Percentiles rank a stretch among this genome's conserved stretches.
Conservation (phyloP, 1,284 basidiomycete genomes). For the Porogramme epimiltina region DNA sequence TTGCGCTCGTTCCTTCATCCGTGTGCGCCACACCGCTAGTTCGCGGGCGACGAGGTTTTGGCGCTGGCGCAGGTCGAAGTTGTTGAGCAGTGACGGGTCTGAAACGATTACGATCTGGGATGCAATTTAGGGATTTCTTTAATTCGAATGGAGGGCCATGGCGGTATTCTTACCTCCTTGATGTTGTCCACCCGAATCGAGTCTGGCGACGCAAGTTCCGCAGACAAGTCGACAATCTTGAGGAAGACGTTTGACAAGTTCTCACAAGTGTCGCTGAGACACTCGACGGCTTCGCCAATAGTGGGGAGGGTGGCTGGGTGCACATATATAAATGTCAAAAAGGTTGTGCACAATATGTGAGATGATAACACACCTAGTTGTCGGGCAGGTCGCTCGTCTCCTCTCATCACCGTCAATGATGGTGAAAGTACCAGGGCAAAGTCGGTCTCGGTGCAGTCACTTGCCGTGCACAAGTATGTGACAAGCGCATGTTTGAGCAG, state of each 20-base stretch:
- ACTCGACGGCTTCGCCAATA: slow-evolving; percentile 73
- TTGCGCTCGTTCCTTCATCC: slow-evolving; percentile 49
- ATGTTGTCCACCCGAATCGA: slow-evolving; percentile 73
- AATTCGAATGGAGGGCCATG: too few relatives aligned
- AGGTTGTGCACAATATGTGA: background rate
- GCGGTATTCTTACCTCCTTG: slow-evolving; percentile 52
- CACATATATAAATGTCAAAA: too few relatives aligned
- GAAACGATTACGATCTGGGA: slow-evolving; percentile 57
- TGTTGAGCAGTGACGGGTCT: slow-evolving; percentile 56
- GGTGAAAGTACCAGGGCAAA: slow-evolving; percentile 69
- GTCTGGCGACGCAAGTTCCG: slow-evolving; percentile 72
- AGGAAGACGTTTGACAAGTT: slow-evolving; percentile 64
- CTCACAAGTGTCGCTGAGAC: slow-evolving; percentile 62
- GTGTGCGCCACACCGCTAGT: slow-evolving; percentile 49
- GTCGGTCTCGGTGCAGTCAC: slow-evolving; percentile 75
- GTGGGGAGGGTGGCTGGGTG: slow-evolving; percentile 69
- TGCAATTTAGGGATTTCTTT: too few relatives aligned
- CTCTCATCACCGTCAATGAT: slow-evolving; percentile 47
- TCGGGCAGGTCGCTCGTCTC: slow-evolving; percentile 46
- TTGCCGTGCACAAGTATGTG: slow-evolving; percentile 66
- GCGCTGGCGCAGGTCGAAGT: slow-evolving; percentile 70
- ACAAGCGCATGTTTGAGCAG: slow-evolving; percentile 62
- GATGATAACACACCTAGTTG: slow-evolving; percentile 37
- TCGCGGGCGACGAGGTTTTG: slow-evolving; percentile 63
- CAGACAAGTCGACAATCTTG: slow-evolving; percentile 67